These are phyloP conservation scores for Rhodotorula sp. DNA, from an alignment of 1,284 basidiomycete species.

Conservation along the genomic window DNA sequence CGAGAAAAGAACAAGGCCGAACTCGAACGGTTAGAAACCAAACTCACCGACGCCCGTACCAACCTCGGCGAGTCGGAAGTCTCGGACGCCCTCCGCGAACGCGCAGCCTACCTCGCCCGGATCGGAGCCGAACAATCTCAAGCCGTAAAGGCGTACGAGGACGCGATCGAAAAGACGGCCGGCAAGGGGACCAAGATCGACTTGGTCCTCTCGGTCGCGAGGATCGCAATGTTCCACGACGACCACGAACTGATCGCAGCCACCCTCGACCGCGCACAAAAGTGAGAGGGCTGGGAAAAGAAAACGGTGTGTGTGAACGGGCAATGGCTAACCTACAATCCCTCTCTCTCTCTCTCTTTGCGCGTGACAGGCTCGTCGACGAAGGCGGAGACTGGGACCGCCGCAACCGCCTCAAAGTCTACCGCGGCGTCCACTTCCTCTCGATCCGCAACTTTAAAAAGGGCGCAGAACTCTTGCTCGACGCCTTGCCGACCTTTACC, in stretches of 20 bases:
- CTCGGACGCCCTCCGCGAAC: constrained; percentile 77
- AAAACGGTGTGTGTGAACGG: too few relatives aligned
- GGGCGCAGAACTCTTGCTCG: constrained; percentile 70
- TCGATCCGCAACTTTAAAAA: constrained; percentile 71
- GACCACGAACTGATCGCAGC: constrained; percentile 72
- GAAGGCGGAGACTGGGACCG: constrained; percentile 98
- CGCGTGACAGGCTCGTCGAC: constrained; percentile 69
- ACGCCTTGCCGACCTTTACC: constrained; percentile 90
- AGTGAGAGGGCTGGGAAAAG: constrained; percentile 55
- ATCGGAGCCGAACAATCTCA: constrained; percentile 83
- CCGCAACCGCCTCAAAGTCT: constrained; percentile 92
- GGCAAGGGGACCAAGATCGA: constrained; percentile 92
- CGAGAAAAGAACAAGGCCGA: constrained; percentile 73
- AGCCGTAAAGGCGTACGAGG: constrained; percentile 73
- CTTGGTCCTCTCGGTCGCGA: constrained; percentile 79
- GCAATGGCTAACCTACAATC: too few relatives aligned
- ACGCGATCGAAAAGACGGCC: constrained; percentile 86
- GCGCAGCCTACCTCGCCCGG: constrained; percentile 78
- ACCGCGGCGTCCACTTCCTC: constrained; percentile 79
- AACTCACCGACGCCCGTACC: constrained; percentile 80
- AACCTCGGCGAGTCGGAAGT: constrained; percentile 93
- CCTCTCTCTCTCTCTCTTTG: background rate
- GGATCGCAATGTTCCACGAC: constrained; percentile 87
- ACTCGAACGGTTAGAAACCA: constrained; percentile 72
- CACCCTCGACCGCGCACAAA: constrained; percentile 76